Conservation (phyloP, 805 yeast species). For the Ogataea angusta region DNA sequence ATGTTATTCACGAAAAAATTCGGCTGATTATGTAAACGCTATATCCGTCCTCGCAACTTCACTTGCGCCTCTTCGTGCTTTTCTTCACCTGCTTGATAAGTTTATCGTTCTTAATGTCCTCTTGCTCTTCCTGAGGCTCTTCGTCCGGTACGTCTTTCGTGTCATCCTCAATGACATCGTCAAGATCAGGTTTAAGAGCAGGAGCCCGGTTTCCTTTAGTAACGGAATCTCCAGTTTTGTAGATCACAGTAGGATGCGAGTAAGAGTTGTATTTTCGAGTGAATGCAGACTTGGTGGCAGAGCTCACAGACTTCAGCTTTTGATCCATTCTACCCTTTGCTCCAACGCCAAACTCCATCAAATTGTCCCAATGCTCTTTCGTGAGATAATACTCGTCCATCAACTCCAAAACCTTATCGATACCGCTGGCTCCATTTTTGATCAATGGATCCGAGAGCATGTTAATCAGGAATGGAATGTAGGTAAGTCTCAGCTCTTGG, state of each 20-base stretch:
- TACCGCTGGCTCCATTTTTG: conserved; percentile 55
- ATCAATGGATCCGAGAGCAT: conserved; percentile 59
- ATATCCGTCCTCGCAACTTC: background rate
- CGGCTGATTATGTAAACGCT: conserved; percentile 1
- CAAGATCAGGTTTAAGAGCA: conserved; percentile 53
- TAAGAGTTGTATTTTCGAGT: conserved; percentile 77
- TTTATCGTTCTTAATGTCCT: conserved; percentile 58
- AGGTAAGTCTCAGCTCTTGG: conserved; percentile 69
- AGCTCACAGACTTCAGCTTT: conserved; percentile 58
- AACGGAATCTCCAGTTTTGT: conserved; percentile 65
- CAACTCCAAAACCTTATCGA: conserved; percentile 58
- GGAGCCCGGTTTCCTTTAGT: conserved; percentile 32
- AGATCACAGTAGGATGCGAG: conserved; percentile 82
- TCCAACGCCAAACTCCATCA: conserved; percentile 83
- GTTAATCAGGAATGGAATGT: conserved; percentile 61
- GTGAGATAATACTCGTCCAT: conserved; percentile 87
- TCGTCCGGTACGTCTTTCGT: conserved; percentile 34
- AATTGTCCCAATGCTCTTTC: conserved; percentile 87
- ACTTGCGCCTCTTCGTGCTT: conserved; percentile 12
- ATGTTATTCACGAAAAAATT: background rate
- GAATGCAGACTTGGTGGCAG: conserved; percentile 79
- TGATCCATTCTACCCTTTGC: conserved; percentile 37
- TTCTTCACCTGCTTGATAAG: conserved; percentile 50
- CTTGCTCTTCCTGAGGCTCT: conserved; percentile 41
- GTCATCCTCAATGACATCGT: conserved; percentile 67